Percentiles rank a stretch among this genome's conserved stretches.
phyloP scores from a whole-genome alignment of 768 basidiomycete genomes.

The Pisolithus marmoratus region DNA sequence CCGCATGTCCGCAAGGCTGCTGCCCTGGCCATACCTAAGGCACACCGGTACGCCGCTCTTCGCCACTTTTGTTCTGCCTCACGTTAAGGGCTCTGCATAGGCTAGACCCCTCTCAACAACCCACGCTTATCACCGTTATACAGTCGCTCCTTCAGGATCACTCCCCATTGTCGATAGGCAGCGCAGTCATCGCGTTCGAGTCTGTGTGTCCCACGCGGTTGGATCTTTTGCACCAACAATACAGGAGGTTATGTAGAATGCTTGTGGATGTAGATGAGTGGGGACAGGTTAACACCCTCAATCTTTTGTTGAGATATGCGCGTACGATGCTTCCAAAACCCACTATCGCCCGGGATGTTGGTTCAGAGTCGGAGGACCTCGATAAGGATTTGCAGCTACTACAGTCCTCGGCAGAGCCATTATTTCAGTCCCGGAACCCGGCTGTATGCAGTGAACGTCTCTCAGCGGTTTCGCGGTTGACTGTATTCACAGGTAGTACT shows the following conservation, averaged over 20 bases:
- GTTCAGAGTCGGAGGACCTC: slow-evolving; percentile 47
- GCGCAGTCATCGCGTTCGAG: slow-evolving; percentile 80
- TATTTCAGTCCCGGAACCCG: slow-evolving; percentile 83
- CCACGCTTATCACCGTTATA: slow-evolving; percentile 65
- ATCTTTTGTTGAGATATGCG: slow-evolving; percentile 76
- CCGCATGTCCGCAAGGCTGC: slow-evolving; percentile 94
- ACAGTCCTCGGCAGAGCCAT: slow-evolving; percentile 62
- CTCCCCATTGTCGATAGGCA: slow-evolving; percentile 84
- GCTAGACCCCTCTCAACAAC: slow-evolving; percentile 66
- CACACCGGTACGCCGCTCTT: slow-evolving; percentile 55
- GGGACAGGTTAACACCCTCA: slow-evolving; percentile 82
- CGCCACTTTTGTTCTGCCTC: background rate
- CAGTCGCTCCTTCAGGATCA: slow-evolving; percentile 61
- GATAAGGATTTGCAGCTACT: slow-evolving; percentile 78
- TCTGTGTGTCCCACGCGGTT: slow-evolving; percentile 81
- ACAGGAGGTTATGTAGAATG: slow-evolving; percentile 75
- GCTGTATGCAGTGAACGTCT: slow-evolving; percentile 48
- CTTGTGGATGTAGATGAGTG: slow-evolving; percentile 93
- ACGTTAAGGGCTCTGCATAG: slow-evolving; percentile 35
- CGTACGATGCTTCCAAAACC: slow-evolving; percentile 78
- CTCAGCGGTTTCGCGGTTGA: background rate
- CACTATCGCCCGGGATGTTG: slow-evolving; percentile 25
- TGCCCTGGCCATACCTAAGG: slow-evolving; percentile 84
- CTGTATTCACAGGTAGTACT: slow-evolving; percentile 60
- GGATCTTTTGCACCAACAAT: slow-evolving; percentile 86